Conservation (phyloP, 192 early-diverging fungal species). For the Backusella tarrabulga region DNA sequence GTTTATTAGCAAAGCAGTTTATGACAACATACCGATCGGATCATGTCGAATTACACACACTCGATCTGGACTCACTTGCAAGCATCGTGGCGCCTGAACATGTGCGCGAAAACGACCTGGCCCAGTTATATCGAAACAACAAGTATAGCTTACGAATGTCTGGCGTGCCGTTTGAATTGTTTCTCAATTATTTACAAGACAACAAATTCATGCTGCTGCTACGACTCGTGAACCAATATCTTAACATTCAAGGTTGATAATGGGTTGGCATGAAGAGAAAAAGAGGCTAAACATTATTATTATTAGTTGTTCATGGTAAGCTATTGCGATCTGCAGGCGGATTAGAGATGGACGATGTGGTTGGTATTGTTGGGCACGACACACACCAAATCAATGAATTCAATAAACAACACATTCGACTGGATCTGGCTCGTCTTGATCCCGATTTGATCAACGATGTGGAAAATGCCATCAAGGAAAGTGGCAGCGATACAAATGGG, state of each 20-base stretch:
- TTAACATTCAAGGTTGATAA: slow-evolving; percentile 63
- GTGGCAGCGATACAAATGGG: slow-evolving; percentile 43
- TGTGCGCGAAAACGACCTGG: slow-evolving; percentile 76
- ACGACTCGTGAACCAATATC: slow-evolving; percentile 88
- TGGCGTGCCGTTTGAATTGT: slow-evolving; percentile 83
- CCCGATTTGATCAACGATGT: slow-evolving; percentile 74
- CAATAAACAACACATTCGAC: slow-evolving; percentile 74
- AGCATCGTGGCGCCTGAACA: slow-evolving; percentile 76
- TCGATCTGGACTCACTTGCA: slow-evolving; percentile 66
- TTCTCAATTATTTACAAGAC: slow-evolving; percentile 90
- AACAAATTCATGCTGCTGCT: slow-evolving; percentile 86
- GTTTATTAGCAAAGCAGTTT: slow-evolving; percentile 64
- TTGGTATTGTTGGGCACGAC: slow-evolving; percentile 72
- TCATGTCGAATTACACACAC: slow-evolving; percentile 73
- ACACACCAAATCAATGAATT: slow-evolving; percentile 73
- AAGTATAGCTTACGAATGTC: slow-evolving; percentile 87
- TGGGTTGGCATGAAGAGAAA: too few relatives aligned
- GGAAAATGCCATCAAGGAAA: slow-evolving; percentile 71
- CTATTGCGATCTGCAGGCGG: slow-evolving; percentile 34
- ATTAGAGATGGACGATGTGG: slow-evolving; percentile 58
- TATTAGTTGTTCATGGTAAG: slow-evolving; percentile 34
- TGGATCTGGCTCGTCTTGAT: slow-evolving; percentile 77
- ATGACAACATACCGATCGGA: slow-evolving; percentile 73
- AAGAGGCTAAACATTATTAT: too few relatives aligned
- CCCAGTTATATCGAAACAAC: slow-evolving; percentile 74